Conservation (phyloP, 1,284 basidiomycete genomes). For the Rhodotorula glutinis region DNA sequence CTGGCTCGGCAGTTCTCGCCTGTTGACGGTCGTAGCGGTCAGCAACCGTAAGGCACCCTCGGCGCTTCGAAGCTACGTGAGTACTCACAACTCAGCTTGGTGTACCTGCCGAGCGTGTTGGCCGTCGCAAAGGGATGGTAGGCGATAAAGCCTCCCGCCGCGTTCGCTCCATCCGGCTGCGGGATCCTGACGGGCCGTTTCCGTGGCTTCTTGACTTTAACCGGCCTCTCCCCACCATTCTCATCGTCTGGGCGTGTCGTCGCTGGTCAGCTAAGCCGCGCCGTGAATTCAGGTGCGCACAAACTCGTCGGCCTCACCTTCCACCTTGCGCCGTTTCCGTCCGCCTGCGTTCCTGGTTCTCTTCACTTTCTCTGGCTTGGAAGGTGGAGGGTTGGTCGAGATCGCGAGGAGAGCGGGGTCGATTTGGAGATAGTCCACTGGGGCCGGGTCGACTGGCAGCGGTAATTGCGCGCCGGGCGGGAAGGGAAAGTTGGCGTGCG, state of each 20-base stretch:
- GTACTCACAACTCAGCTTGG: constrained; percentile 2
- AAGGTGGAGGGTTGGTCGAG: neutral
- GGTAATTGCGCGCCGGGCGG: neutral
- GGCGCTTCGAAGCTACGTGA: neutral
- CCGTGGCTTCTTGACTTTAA: neutral
- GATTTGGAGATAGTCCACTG: neutral
- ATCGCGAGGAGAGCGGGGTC: neutral
- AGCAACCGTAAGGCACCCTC: neutral
- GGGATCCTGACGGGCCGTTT: neutral
- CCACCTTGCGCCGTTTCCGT: no score
- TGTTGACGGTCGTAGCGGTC: neutral
- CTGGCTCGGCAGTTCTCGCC: constrained; percentile 11
- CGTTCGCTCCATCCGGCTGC: neutral
- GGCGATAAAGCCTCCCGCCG: neutral
- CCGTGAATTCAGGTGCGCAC: no score
- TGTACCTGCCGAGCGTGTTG: neutral
- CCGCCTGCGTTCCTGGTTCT: no score
- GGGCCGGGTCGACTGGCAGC: no score
- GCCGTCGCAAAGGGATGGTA: neutral
- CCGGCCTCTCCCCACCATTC: neutral
- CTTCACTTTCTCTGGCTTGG: no score
- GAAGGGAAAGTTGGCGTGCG: neutral
- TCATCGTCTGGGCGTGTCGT: neutral
- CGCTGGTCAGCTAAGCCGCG: no score
- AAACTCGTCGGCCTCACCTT: no score